Evolutionary conservation across 768 basidiomycete genomes (phyloP).

Genomic region (Suillus clintonianus): DNA sequence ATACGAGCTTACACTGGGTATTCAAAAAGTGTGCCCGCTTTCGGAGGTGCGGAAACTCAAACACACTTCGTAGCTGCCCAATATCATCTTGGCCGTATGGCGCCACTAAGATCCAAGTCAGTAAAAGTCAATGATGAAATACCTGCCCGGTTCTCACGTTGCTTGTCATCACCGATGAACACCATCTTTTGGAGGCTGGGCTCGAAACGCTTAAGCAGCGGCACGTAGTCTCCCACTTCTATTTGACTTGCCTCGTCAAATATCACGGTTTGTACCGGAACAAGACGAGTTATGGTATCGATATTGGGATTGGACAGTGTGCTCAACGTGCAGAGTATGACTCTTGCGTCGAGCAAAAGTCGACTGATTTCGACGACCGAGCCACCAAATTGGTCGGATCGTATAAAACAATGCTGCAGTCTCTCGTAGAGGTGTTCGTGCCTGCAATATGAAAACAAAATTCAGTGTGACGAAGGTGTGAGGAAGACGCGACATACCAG

Average conservation of each 20-base stretch:
- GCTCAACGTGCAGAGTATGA: slow-evolving; percentile 51
- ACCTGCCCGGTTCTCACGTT: slow-evolving; percentile 31
- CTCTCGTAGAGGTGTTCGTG: slow-evolving; percentile 50
- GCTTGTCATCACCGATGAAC: slow-evolving; percentile 42
- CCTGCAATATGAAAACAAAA: slow-evolving; percentile 30
- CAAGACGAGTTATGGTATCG: slow-evolving; percentile 16
- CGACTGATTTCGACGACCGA: too few relatives aligned
- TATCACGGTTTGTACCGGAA: slow-evolving; percentile 40
- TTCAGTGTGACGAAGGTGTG: background rate
- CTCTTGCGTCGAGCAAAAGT: slow-evolving; percentile 28
- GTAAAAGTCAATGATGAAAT: background rate
- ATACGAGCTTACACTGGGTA: slow-evolving; percentile 63
- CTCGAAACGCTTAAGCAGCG: slow-evolving; percentile 30
- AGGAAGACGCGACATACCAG: slow-evolving; percentile 35
- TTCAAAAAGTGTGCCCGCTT: slow-evolving; percentile 54
- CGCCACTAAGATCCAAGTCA: slow-evolving; percentile 51
- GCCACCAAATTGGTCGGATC: slow-evolving; percentile 32
- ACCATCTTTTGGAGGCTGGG: slow-evolving; percentile 34
- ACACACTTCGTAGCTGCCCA: slow-evolving; percentile 38
- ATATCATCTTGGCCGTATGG: slow-evolving; percentile 76
- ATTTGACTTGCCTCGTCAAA: slow-evolving; percentile 54
- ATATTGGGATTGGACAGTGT: slow-evolving; percentile 40
- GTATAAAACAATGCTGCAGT: slow-evolving; percentile 37
- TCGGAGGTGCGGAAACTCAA: slow-evolving; percentile 59
- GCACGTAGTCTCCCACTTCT: slow-evolving; percentile 40